Conservation (phyloP, 2,329 filamentous ascomycete species). For the Rhinocladiella similis region DNA sequence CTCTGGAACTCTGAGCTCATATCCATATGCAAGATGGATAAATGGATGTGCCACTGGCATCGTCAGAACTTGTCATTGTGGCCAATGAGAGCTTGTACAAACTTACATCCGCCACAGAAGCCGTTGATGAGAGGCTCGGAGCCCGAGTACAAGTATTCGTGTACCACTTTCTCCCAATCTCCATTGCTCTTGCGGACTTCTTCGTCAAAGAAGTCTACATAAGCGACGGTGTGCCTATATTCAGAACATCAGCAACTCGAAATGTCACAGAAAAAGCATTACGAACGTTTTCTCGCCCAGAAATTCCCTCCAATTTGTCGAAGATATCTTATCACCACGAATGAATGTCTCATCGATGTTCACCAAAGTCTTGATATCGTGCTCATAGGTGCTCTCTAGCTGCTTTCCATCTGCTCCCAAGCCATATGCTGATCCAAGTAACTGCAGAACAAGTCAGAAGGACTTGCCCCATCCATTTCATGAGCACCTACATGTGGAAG, state of each 20-base stretch:
- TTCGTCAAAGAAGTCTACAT: conserved; percentile 25
- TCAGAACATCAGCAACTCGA: not conserved
- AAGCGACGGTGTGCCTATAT: conserved; percentile 18
- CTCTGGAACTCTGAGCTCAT: conserved; percentile 8
- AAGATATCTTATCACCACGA: not conserved
- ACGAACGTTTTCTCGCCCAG: not conserved
- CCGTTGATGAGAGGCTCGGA: conserved; percentile 22
- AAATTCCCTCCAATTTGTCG: conserved; percentile 6
- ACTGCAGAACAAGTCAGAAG: not conserved
- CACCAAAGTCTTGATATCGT: not conserved
- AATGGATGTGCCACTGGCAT: conserved; percentile 52
- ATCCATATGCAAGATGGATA: conserved; percentile 17
- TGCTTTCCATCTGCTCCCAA: conserved; percentile 1
- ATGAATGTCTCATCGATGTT: conserved; percentile 5
- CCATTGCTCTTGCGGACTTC: conserved; percentile 14
- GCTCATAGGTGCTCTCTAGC: not conserved
- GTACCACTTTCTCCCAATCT: conserved; percentile 25
- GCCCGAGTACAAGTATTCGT: conserved; percentile 29
- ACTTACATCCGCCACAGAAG: conserved; percentile 18
- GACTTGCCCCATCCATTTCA: not conserved
- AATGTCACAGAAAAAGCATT: too few species aligned
- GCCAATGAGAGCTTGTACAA: not conserved
- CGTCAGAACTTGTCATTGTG: not conserved
- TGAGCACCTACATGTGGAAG: conserved; percentile 12
- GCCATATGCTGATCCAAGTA: conserved; percentile 7